These are phyloP conservation scores for Pilatotrama ljubarskyi DNA, from an alignment of 768 basidiomycete genomes.

Conservation along the genomic window DNA sequence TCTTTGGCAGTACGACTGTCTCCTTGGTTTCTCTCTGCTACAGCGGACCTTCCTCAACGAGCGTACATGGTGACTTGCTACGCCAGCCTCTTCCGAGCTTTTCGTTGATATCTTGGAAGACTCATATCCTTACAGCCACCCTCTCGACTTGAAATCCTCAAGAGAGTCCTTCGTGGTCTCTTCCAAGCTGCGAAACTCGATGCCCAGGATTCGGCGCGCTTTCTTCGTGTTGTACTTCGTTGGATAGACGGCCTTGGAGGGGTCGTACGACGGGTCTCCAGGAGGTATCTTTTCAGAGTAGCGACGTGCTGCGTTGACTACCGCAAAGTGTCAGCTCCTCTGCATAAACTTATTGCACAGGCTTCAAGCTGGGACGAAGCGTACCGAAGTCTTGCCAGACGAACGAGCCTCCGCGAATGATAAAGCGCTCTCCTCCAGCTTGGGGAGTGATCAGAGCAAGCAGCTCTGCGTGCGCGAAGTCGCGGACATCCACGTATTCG, in stretches of 20 bases:
- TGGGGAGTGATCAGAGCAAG: conserved; percentile 48
- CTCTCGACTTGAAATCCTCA: conserved; percentile 19
- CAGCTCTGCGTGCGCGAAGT: conserved; percentile 54
- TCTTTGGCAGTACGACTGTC: too few relatives aligned
- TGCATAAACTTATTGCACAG: neutral
- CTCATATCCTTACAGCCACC: neutral
- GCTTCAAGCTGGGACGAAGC: neutral
- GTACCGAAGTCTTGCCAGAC: conserved; percentile 22
- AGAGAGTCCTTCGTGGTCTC: conserved; percentile 25
- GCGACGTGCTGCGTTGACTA: conserved; percentile 15
- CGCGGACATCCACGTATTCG: conserved; percentile 49
- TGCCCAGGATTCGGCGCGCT: conserved; percentile 24
- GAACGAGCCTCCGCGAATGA: conserved; percentile 40
- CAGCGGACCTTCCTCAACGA: too few relatives aligned
- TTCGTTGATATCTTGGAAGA: too few relatives aligned
- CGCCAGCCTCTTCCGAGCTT: too few relatives aligned
- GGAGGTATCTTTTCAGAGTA: conserved; percentile 5
- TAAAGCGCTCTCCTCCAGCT: conserved; percentile 59
- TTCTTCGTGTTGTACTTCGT: conserved; percentile 39
- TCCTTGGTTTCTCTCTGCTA: too few relatives aligned
- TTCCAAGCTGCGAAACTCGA: conserved; percentile 23
- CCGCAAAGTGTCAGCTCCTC: neutral
- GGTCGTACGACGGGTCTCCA: conserved; percentile 22
- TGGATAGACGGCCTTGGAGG: conserved; percentile 25
- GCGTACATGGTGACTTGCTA: too few relatives aligned